These are phyloP conservation scores for Xylaria longipes DNA, from an alignment of 495 filamentous ascomycete species.

Conservation along the genomic window DNA sequence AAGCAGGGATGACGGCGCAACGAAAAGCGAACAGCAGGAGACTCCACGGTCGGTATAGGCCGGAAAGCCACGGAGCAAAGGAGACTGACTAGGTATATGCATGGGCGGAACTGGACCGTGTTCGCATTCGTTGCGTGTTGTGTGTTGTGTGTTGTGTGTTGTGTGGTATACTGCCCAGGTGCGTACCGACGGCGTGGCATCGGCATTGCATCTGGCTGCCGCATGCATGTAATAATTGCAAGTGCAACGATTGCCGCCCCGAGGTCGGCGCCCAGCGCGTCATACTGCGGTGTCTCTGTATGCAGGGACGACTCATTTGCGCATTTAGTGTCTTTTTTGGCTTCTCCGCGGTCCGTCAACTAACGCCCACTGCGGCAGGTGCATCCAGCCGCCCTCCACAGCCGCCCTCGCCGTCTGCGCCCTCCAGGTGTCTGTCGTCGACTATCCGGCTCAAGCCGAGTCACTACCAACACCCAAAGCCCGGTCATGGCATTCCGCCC, in stretches of 20 bases:
- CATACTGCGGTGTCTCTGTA: background rate
- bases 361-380: background rate
- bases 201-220: background rate
- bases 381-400: background rate
- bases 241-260: background rate
- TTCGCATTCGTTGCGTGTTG: no score
- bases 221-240: background rate
- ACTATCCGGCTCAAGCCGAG: slow-evolving; percentile 11
- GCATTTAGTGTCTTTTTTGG: background rate
- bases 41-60: slow-evolving; percentile 1
- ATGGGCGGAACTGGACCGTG: background rate
- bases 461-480: background rate
- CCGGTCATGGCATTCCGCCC: background rate
- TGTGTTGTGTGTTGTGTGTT: no score
- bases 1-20: slow-evolving; percentile 11
- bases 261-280: slow-evolving; percentile 15
- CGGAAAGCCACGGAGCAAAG: slow-evolving; percentile 16
- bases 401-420: slow-evolving; percentile 18
- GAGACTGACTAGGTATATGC: background rate
- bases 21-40: background rate
- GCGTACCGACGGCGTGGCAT: background rate
- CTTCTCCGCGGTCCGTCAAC: background rate
- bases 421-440: background rate
- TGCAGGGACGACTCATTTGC: slow-evolving; percentile 1
- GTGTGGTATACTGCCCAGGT: no score